A percentile compares a stretch with the other conserved stretches of the same genome.
phyloP scores from a whole-genome alignment of 2,329 filamentous ascomycete species.

The Ceratocystis ficicola region DNA sequence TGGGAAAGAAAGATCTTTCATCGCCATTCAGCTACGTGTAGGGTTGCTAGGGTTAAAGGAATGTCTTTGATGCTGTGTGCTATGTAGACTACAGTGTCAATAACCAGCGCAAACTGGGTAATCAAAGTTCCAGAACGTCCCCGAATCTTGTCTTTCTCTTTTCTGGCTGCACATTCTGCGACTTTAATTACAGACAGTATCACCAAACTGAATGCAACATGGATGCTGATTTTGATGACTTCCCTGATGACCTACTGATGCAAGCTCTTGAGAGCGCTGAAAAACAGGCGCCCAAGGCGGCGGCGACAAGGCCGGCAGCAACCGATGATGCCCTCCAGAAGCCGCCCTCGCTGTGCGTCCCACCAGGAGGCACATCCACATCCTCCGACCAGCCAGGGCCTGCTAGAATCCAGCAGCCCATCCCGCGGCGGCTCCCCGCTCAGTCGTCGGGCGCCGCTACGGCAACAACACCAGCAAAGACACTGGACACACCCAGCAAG shows the following conservation, averaged over 20 bases:
- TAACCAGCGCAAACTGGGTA: constrained; percentile 9
- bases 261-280: constrained; percentile 21
- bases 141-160: background rate
- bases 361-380: background rate
- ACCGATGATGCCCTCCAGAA: background rate
- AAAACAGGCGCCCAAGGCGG: constrained; percentile 11
- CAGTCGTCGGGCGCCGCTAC: constrained; percentile 21
- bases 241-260: constrained; percentile 20
- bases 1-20: no score
- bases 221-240: constrained; percentile 23
- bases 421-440: constrained; percentile 45
- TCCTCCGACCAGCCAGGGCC: constrained; percentile 17
- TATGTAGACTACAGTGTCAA: background rate
- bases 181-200: no score
- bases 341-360: background rate
- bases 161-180: no score
- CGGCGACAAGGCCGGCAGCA: constrained; percentile 10
- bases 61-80: background rate
- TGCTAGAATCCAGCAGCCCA: constrained; percentile 34
- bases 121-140: background rate
- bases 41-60: background rate
- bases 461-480: constrained; percentile 25
- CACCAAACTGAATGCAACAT: constrained; percentile 12
- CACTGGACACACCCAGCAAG: constrained; percentile 33
- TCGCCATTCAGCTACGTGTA: background rate